Evolutionary conservation across 371 early-diverging fungal genomes (phyloP).

Genomic region (Paraphysoderma sedebokerense): DNA sequence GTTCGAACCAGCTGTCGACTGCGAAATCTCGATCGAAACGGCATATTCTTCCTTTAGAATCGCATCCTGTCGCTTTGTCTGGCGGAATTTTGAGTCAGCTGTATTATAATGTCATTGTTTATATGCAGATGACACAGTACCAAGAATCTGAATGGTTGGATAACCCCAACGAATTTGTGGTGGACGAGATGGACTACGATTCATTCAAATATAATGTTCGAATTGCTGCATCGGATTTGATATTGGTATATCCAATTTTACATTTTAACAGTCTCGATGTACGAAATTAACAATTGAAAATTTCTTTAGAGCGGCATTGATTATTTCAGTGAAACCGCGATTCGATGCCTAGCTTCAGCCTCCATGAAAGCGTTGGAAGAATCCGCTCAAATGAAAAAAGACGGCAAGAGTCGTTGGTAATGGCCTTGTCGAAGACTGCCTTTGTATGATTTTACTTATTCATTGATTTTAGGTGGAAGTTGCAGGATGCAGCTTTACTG

Average conservation of each 20-base stretch:
- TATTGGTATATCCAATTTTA: constrained; percentile 21
- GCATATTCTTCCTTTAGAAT: constrained; percentile 6
- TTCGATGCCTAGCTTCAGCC: too few species aligned
- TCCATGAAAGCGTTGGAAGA: too few species aligned
- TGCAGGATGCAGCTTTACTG: too few species aligned
- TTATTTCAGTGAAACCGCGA: too few species aligned
- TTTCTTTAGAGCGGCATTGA: too few species aligned
- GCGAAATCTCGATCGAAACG: background rate
- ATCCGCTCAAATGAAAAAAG: too few species aligned
- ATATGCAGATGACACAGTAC: constrained; percentile 68
- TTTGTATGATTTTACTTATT: too few species aligned
- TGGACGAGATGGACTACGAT: constrained; percentile 80
- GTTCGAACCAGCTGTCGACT: background rate
- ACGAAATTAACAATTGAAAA: too few species aligned
- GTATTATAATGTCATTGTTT: constrained; percentile 38
- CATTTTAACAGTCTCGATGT: too few species aligned
- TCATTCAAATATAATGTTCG: constrained; percentile 63
- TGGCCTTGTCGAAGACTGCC: too few species aligned
- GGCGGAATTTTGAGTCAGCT: constrained; percentile 36
- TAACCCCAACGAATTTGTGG: constrained; percentile 72
- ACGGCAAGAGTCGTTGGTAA: too few species aligned
- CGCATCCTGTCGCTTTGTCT: constrained; percentile 12
- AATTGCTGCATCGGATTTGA: constrained; percentile 57
- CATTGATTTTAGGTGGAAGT: too few species aligned
- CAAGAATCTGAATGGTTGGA: constrained; percentile 47